Conservation (phyloP, 371 early-diverging fungal genomes). For the Apophysomyces trapeziformis region DNA sequence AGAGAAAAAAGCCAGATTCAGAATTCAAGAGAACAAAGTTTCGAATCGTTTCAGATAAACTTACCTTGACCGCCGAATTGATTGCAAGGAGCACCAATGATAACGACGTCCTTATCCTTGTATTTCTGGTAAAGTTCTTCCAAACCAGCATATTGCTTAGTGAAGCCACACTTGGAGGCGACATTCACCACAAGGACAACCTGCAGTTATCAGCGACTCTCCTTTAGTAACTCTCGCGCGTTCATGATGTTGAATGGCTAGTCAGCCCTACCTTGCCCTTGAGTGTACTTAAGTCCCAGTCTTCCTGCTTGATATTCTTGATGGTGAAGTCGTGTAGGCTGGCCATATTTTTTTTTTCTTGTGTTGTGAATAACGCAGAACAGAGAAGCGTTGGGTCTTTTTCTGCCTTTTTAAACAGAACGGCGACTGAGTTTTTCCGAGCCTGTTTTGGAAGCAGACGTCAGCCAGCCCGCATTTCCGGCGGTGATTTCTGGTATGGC, state of each 20-base stretch:
- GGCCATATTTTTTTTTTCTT: conserved; percentile 5
- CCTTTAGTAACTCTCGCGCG: too few species aligned
- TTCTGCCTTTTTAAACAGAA: background rate
- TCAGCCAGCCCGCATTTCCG: background rate
- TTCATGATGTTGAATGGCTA: background rate
- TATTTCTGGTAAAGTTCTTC: conserved; percentile 82
- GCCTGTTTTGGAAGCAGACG: background rate
- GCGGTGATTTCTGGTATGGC: too few species aligned
- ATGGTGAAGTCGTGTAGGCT: conserved; percentile 44
- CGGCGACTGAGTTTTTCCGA: background rate
- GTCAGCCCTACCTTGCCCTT: conserved; percentile 41
- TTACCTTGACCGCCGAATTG: conserved; percentile 86
- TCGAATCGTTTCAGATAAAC: background rate
- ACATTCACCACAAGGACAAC: conserved; percentile 93
- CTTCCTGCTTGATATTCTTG: conserved; percentile 45
- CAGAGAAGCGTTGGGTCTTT: background rate
- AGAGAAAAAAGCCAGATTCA: too few species aligned
- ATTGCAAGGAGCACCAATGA: conserved; percentile 91
- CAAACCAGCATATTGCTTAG: conserved; percentile 85
- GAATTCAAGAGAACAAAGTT: background rate
- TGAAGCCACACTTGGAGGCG: conserved; percentile 96
- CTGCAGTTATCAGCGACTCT: conserved; percentile 26
- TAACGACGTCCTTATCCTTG: conserved; percentile 73
- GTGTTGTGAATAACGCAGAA: background rate
- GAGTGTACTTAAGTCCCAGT: conserved; percentile 43